These are phyloP conservation scores for Taphrina flavorubra DNA, from an alignment of 1,139 yeast genomes.

Conservation along the genomic window DNA sequence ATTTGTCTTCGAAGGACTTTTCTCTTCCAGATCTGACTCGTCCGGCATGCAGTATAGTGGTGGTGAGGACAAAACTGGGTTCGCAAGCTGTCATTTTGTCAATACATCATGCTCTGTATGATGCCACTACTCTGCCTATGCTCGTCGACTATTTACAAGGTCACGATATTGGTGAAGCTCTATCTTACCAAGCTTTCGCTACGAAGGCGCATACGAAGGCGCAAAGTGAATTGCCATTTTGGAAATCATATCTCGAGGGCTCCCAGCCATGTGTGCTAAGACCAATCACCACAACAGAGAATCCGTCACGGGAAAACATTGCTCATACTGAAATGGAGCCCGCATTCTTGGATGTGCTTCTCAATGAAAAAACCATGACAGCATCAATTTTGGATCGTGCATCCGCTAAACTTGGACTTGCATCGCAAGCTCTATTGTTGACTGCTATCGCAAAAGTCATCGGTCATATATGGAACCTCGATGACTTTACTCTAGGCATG, in stretches of 20 bases:
- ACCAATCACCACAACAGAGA: background rate
- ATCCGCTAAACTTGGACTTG: conserved; percentile 27
- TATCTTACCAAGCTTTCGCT: conserved; percentile 31
- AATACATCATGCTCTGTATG: conserved; percentile 48
- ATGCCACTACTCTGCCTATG: conserved; percentile 46
- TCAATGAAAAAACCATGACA: background rate
- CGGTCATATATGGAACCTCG: background rate
- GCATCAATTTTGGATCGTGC: conserved; percentile 1
- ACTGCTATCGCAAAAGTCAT: conserved; percentile 43
- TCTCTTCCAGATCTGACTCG: conserved; percentile 33
- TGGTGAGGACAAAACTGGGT: background rate
- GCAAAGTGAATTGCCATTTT: background rate
- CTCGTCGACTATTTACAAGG: conserved; percentile 41
- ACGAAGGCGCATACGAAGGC: background rate
- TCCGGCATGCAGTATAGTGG: background rate
- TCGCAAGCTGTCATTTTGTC: conserved; percentile 31
- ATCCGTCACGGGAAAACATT: background rate
- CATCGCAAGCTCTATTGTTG: conserved; percentile 43
- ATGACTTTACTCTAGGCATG: conserved; percentile 45
- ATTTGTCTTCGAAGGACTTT: conserved; percentile 5
- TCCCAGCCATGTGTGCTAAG: conserved; percentile 3
- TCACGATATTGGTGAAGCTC: background rate
- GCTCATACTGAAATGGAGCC: background rate
- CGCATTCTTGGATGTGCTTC: background rate
- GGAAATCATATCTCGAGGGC: conserved; percentile 21